Conservation (phyloP, 2,329 filamentous ascomycete species). For the Plenodomus biglobosus region DNA sequence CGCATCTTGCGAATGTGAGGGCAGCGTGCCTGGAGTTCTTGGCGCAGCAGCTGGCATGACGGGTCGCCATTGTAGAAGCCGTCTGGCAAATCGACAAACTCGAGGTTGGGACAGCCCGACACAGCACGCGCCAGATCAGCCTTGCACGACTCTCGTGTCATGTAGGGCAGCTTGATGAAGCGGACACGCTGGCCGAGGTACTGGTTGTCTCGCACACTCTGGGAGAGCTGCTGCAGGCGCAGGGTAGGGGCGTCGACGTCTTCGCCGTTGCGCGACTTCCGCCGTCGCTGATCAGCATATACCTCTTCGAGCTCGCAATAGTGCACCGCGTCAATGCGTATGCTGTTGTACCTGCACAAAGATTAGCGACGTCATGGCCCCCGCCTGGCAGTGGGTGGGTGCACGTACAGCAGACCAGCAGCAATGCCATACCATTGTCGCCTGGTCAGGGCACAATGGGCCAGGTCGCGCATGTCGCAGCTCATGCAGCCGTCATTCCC, state of each 20-base stretch:
- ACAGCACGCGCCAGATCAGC: constrained; percentile 82
- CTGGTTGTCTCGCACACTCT: constrained; percentile 77
- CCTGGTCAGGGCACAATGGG: constrained; percentile 74
- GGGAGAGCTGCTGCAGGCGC: constrained; percentile 75
- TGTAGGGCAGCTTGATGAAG: constrained; percentile 88
- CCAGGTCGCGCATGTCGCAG: constrained; percentile 86
- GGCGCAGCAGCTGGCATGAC: constrained; percentile 71
- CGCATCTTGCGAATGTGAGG: constrained; percentile 86
- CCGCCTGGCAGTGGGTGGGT: neutral
- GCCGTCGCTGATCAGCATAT: constrained; percentile 69
- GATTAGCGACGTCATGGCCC: constrained; percentile 7
- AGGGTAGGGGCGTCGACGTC: constrained; percentile 77
- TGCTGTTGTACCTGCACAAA: constrained; percentile 71
- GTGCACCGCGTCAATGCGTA: constrained; percentile 91
- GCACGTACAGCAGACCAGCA: constrained; percentile 63
- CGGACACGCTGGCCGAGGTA: constrained; percentile 69
- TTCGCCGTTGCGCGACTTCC: constrained; percentile 65
- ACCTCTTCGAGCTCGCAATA: constrained; percentile 87
- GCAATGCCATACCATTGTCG: constrained; percentile 68
- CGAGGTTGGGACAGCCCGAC: constrained; percentile 79
- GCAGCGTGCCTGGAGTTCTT: constrained; percentile 83
- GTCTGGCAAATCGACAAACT: constrained; percentile 87
- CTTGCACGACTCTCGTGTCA: constrained; percentile 86
- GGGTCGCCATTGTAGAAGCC: constrained; percentile 82
- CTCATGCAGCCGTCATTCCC: constrained; percentile 84